Base-by-base conservation (phyloP, 2,329 filamentous ascomycete genomes). In the Colletotrichum lini region DNA sequence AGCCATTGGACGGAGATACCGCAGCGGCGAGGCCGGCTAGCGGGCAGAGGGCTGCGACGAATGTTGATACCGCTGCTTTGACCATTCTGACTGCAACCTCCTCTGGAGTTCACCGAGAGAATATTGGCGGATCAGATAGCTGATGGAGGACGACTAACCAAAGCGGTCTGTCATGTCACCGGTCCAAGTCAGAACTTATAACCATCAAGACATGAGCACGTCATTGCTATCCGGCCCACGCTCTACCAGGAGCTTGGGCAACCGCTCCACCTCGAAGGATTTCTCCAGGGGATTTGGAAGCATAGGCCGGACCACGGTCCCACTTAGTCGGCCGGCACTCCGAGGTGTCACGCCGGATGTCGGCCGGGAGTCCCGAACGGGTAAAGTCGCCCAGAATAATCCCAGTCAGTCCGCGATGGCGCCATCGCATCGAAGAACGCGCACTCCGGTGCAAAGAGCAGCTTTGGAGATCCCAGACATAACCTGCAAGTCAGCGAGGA, bases 331-430 rank as follows among this genome's bases (percentile, higher is more conserved):
- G 21, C 53, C 61, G 26, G 54, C 40, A 49, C 54, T 60, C 61
- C 67, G 67, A 38, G 6, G 21, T 18, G 44, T 56, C 4, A 47
- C n/a, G 8, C 40, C 61, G 67, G 67, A 54, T 59, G 54, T 69
- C 67, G 67, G 67, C 58, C 67, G 67, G 67, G 4, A 59, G 54
- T 69, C 67, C 61, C 40, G 54, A 69, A 65, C 18, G 42, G 67
- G 61, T 26, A 59, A 40, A 21, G 38, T n/a, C 18, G 15, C 6
- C 7, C 16, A 7, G 52, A 18, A 10, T 26, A 8, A 12, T 16
- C 21, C 42, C 59, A 64, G n/a, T n/a, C 40, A 49, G 23, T 63
- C 67, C 53, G 26, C 21, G 23, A 59, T 65, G 35, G 44, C 52
- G 54, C 16, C 53, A 69, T 69, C 12, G 18, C 21, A 15, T 2